A percentile compares a stretch with the other conserved stretches of the same genome.
Evolutionary conservation across 108 stramenopile genomes (phyloP).

Genomic region (Asterionellopsis glacialis): DNA sequence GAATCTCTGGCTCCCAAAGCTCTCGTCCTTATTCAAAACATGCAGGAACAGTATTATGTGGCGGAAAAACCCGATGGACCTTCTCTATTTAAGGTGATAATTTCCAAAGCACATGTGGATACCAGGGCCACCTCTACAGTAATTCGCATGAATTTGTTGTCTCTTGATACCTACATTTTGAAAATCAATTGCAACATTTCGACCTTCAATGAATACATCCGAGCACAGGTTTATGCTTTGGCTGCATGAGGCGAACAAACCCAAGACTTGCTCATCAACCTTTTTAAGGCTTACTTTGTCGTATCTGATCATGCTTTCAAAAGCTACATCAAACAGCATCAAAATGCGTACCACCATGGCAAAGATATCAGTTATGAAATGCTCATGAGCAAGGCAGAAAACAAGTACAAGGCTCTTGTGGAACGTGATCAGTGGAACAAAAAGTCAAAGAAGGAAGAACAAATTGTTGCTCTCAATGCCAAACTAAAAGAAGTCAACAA

Average conservation of each 20-base stretch:
- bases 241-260: slow-evolving; percentile 13
- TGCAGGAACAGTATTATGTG: slow-evolving; percentile 5
- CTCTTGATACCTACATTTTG: slow-evolving; percentile 16
- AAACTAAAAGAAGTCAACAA: background rate
- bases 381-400: no score
- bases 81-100: slow-evolving; percentile 3
- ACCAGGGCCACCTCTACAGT: background rate
- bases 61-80: slow-evolving; percentile 1
- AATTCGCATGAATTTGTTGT: slow-evolving; percentile 3
- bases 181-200: slow-evolving; percentile 14
- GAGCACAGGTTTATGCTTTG: slow-evolving; percentile 4
- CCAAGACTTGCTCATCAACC: slow-evolving; percentile 14
- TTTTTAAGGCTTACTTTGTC: slow-evolving; percentile 17
- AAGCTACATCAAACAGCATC: slow-evolving; percentile 4
- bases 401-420: slow-evolving; percentile 17
- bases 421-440: slow-evolving; percentile 11
- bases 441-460: slow-evolving; percentile 4
- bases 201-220: slow-evolving; percentile 31
- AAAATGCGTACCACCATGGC: background rate
- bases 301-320: slow-evolving; percentile 12
- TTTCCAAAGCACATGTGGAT: no score
- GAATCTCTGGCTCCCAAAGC: slow-evolving; percentile 20
- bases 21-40: slow-evolving; percentile 5
- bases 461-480: slow-evolving; percentile 20
- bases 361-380: slow-evolving; percentile 5